Conservation (phyloP, 257 asterid species). For the Solanum etuberosum region DNA sequence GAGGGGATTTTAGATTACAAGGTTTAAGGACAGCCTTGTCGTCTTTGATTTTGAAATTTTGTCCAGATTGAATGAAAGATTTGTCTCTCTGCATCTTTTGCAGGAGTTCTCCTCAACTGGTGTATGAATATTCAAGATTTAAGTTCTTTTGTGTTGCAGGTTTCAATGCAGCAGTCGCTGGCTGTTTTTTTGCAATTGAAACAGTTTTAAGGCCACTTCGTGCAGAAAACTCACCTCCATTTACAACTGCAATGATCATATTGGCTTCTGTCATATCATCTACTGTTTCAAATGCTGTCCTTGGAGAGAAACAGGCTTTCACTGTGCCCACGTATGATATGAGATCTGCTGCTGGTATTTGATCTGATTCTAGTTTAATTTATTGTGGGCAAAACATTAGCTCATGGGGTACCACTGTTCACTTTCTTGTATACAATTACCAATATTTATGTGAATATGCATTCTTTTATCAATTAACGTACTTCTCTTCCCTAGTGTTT, state of each 20-base stretch:
- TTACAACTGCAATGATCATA: slow-evolving; percentile 97
- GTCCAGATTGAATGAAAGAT: neutral
- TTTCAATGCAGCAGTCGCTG: slow-evolving; percentile 99
- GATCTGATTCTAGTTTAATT: slow-evolving; percentile 45
- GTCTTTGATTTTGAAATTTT: neutral
- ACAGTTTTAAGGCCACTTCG: slow-evolving; percentile 96
- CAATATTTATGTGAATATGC: neutral
- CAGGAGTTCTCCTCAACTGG: neutral
- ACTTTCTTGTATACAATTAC: neutral
- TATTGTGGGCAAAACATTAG: neutral
- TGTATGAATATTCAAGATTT: neutral
- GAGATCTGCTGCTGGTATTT: slow-evolving; percentile 99
- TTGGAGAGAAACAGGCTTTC: slow-evolving; percentile 97
- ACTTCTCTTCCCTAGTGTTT: neutral
- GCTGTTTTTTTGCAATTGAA: slow-evolving; percentile 97
- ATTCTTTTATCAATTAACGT: neutral
- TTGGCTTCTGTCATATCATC: slow-evolving; percentile 98
- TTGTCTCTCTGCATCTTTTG: neutral
- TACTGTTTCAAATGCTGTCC: slow-evolving; percentile 96
- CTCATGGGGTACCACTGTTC: neutral
- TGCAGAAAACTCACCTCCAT: slow-evolving; percentile 99
- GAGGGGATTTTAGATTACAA: neutral
- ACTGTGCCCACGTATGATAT: slow-evolving; percentile 98
- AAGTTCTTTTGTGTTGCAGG: slow-evolving; percentile 35
- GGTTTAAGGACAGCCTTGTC: neutral